Base-by-base conservation (phyloP, 2,329 filamentous ascomycete genomes). In the Graphilbum sp. region DNA sequence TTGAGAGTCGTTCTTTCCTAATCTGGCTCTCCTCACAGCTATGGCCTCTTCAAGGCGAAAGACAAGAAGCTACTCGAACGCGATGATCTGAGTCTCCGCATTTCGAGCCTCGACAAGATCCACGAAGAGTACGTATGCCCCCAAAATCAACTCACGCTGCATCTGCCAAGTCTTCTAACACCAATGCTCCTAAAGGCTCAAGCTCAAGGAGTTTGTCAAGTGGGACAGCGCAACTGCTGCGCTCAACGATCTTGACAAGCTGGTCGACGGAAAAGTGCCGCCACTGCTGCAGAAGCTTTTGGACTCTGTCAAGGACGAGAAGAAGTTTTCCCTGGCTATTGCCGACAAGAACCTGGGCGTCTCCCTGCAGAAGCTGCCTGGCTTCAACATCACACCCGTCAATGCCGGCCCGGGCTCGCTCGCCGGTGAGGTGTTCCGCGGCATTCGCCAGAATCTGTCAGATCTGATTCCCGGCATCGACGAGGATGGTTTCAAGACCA, bases 11-110 rank as follows among this genome's bases (percentile, higher is more conserved):
- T 16, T 17, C 12, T 12, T 40, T 38, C 12, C 30, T 35, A 34
- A 36, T 24, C 37, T 30, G 30, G 35, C 37, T 50, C 92, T 30
- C 7, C 45, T 41, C 47, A 49, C 51, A 93, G 90, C 59, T 96
- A 96, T 67, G 90, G 87, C 61, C 75, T 98, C 59, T 86, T 98
- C 68, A 96, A 98, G 72, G 82, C 88, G 52, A 85, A 87, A 60
- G 88, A 96, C 72, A 96, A 95, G 75, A 96, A 96, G 69, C 73
- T 96, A 43, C 69, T 98, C 48, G 90, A 93, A 62, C 78, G 81
- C 54, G 80, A 88, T 62, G 77, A 87, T 54, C 62, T 93, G 46
- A 70, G 75, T 46, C 77, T 37, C 7, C 47, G 90, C 57, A 69
- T 86, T 44, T 72, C 76, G 47, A 80, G 79, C 43, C 77, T 85